Base-by-base conservation (phyloP, 1,284 basidiomycete species). In the Ceratobasidium sp. region DNA sequence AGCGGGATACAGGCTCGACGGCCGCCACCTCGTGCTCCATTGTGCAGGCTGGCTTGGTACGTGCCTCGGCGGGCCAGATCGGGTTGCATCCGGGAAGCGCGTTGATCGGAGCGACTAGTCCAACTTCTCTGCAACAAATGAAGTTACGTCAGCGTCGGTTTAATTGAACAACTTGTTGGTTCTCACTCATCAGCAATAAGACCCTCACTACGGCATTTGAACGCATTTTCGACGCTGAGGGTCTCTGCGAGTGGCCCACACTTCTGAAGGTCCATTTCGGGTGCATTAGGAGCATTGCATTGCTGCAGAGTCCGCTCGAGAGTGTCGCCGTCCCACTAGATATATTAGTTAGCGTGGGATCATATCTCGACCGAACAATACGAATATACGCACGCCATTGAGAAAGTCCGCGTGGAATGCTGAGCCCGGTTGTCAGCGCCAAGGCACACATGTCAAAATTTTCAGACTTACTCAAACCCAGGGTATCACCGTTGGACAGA, bases 281-380 rank as follows among this genome's bases (percentile, higher is more conserved):
- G 49, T 25, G 60, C 47, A 29, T 65, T 65, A 13, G 60, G 60
- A n/a, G 60, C 29, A 35, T 65, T 65, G 60, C 60, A 65, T 4
- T 52, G n/a, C 6, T 10, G 12, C 34, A 65, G 2, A 3, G 27
- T 29, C n/a, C 27, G 2, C 15, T 65, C 60, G 8, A 65, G 49
- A 0, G 20, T n/a, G 32, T 38, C 55, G 15, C 20, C 20, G 4
- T 42, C 17, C 55, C 55, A 58, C 55, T 58, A 43, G 4, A 15
- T 7, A 40, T 35, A 25, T 43, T 40, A 58, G 20, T 27, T 40
- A 7, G 13, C 13, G 4, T 8, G n/a, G n/a, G n/a, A n/a, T n/a
- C n/a, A n/a, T n/a, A n/a, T 40, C 49, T 47, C 47, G 32, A 42
- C 43, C 40, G 35, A 13, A 32, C 34, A 42, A 12, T 15, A 12